These are phyloP conservation scores for Choiromyces venosus DNA, from an alignment of 495 filamentous ascomycete species.

Conservation along the genomic window DNA sequence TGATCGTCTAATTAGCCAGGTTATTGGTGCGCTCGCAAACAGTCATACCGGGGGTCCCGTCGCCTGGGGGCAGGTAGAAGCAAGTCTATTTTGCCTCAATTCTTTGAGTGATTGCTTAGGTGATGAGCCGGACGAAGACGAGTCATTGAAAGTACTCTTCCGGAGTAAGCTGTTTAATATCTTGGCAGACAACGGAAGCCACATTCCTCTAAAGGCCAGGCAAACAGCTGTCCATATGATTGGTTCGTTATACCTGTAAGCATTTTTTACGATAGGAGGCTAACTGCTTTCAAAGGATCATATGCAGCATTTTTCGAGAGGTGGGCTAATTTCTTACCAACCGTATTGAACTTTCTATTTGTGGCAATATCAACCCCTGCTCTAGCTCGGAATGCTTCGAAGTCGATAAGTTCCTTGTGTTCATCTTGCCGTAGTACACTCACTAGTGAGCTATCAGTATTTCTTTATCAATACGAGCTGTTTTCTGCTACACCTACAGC, in stretches of 20 bases:
- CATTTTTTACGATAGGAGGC: background rate
- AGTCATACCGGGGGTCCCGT: constrained; percentile 33
- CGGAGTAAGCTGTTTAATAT: constrained; percentile 57
- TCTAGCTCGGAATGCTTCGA: constrained; percentile 67
- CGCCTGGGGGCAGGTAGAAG: constrained; percentile 74
- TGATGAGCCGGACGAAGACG: constrained; percentile 61
- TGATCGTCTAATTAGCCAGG: constrained; percentile 61
- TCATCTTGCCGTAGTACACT: constrained; percentile 70
- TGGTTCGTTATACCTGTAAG: constrained; percentile 46
- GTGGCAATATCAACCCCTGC: constrained; percentile 60
- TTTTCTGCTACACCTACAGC: constrained; percentile 57
- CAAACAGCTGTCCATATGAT: constrained; percentile 73
- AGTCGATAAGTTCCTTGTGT: constrained; percentile 73
- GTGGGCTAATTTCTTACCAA: constrained; percentile 62
- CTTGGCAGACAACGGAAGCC: constrained; percentile 50
- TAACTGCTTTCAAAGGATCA: constrained; percentile 28
- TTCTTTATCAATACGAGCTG: constrained; percentile 68
- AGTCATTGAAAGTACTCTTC: constrained; percentile 65
- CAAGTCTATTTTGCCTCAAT: constrained; percentile 70
- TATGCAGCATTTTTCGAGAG: constrained; percentile 79
- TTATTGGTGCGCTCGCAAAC: constrained; percentile 54
- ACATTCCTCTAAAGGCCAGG: constrained; percentile 63
- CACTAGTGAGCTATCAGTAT: constrained; percentile 63
- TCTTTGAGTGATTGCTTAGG: constrained; percentile 68
- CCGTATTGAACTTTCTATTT: constrained; percentile 77